Conservation (phyloP, 345 rosid genomes). For the Microcos paniculata region DNA sequence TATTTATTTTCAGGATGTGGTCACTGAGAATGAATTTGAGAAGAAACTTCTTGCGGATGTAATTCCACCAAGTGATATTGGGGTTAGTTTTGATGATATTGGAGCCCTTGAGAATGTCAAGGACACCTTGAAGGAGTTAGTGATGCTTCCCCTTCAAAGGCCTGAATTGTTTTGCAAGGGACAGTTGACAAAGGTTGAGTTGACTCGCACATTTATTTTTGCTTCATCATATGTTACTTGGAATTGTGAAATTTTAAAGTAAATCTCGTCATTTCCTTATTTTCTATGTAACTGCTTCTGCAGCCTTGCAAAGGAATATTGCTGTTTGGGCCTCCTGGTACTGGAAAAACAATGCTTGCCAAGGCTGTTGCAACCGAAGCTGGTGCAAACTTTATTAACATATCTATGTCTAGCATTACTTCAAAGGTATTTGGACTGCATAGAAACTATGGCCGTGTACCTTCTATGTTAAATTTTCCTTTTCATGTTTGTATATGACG, state of each 20-base stretch:
- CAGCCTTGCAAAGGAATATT: constrained; percentile 98
- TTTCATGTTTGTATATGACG: background rate
- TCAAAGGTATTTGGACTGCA: constrained; percentile 62
- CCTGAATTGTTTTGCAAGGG: constrained; percentile 98
- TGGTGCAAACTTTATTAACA: constrained; percentile 97
- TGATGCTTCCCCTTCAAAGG: constrained; percentile 99
- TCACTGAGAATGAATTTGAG: constrained; percentile 97
- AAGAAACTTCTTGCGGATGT: constrained; percentile 97
- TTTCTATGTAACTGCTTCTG: background rate
- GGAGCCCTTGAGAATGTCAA: constrained; percentile 98
- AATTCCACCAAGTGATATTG: constrained; percentile 94
- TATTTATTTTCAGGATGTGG: constrained; percentile 68
- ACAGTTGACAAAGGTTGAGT: constrained; percentile 86
- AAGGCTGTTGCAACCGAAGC: constrained; percentile 99
- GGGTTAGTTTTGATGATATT: constrained; percentile 94
- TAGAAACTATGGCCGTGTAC: background rate
- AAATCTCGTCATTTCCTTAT: constrained; percentile 5
- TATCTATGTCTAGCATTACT: constrained; percentile 99
- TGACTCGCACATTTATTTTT: background rate
- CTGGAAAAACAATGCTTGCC: constrained; percentile 99
- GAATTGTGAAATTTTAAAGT: background rate
- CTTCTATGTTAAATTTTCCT: background rate
- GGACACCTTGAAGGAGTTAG: constrained; percentile 97
- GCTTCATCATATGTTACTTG: background rate
- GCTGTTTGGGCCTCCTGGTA: constrained; percentile 99